These are phyloP conservation scores for Penicillium egyptiacum DNA, from an alignment of 495 filamentous ascomycete species.

Conservation along the genomic window DNA sequence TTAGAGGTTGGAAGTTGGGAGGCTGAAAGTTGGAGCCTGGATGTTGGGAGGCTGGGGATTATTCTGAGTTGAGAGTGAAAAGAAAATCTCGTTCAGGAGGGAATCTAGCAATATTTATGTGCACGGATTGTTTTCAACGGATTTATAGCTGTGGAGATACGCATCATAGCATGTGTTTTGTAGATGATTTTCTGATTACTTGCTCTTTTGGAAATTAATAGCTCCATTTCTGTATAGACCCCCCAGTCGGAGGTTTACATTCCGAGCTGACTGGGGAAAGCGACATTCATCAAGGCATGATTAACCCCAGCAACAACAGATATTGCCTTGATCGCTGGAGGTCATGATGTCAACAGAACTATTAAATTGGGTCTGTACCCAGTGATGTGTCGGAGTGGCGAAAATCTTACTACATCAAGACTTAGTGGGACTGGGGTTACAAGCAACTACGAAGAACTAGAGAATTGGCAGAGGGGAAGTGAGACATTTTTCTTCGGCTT, in stretches of 20 bases:
- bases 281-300: background rate
- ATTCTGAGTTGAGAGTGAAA: background rate
- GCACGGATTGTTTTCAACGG: background rate
- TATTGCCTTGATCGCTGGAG: background rate
- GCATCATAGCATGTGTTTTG: constrained; percentile 1
- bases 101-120: background rate
- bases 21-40: background rate
- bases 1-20: background rate
- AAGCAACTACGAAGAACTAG: constrained; percentile 8
- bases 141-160: constrained; percentile 9
- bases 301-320: background rate
- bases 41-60: background rate
- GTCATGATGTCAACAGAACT: constrained; percentile 8
- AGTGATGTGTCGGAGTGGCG: constrained; percentile 9
- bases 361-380: background rate
- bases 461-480: constrained; percentile 13
- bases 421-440: constrained; percentile 7
- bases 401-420: constrained; percentile 20
- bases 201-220: background rate
- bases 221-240: background rate
- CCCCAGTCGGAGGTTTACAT: background rate
- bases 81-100: background rate
- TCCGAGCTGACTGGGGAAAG: background rate
- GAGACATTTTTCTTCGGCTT: constrained; percentile 16
- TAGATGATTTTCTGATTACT: background rate